Conservation (phyloP, 495 filamentous ascomycete genomes). For the Penicillium argentinense region DNA sequence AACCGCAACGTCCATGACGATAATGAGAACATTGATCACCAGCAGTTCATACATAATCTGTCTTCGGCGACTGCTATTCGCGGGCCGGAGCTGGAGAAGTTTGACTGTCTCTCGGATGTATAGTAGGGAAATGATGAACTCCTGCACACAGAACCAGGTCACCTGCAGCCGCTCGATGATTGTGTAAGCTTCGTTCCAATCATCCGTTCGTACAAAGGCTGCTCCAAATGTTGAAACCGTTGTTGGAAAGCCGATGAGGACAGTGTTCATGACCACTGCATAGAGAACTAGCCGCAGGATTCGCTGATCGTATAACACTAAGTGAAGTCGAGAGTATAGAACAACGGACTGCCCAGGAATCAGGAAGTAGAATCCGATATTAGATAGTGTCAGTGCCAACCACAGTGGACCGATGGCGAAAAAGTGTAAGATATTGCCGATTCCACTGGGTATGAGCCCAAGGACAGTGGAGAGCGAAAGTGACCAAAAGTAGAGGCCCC, state of each 20-base stretch:
- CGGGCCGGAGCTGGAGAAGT: constrained; percentile 30
- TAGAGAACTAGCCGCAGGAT: constrained; percentile 38
- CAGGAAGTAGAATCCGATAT: too few species aligned
- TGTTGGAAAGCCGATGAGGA: constrained; percentile 44
- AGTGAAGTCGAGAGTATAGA: constrained; percentile 58
- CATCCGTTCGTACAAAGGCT: constrained; percentile 30
- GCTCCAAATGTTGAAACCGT: constrained; percentile 48
- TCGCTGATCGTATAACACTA: constrained; percentile 42
- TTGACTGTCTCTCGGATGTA: constrained; percentile 40
- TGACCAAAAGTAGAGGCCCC: too few species aligned
- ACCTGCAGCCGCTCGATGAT: constrained; percentile 40
- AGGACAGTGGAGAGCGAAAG: too few species aligned
- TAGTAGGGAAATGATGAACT: constrained; percentile 41
- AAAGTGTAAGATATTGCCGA: not conserved
- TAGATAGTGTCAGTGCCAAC: not conserved
- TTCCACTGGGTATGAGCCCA: not conserved
- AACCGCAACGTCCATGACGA: constrained; percentile 36
- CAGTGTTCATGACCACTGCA: constrained; percentile 53
- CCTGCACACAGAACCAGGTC: constrained; percentile 42
- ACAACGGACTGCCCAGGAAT: too few species aligned
- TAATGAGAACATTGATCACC: constrained; percentile 36
- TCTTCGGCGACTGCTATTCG: constrained; percentile 17
- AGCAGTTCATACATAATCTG: constrained; percentile 42
- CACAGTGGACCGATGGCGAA: not conserved
- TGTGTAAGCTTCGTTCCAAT: too few species aligned